phyloP scores from a whole-genome alignment of 2,329 filamentous ascomycete genomes.

The Cordyceps javanica region DNA sequence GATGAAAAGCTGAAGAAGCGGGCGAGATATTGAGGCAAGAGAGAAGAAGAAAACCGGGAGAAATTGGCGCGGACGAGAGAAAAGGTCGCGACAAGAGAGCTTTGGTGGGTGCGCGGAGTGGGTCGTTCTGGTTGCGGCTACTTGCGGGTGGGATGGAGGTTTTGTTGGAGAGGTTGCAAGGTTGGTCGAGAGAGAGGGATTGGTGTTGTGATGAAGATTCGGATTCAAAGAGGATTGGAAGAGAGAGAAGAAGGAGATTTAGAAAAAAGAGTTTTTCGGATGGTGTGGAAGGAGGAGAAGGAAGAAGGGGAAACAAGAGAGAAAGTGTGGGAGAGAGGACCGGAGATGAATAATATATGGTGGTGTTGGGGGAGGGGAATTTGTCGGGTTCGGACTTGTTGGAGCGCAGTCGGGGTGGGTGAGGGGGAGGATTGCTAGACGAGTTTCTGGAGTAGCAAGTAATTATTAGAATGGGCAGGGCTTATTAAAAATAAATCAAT shows the following conservation, averaged over 20 bases:
- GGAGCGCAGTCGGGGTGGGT: constrained; percentile 1
- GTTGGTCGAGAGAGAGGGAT: background rate
- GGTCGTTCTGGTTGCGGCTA: constrained; percentile 8
- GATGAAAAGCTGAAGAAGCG: background rate
- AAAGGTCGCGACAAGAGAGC: background rate
- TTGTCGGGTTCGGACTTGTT: background rate
- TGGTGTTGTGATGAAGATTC: background rate
- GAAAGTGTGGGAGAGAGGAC: background rate
- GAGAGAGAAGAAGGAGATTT: background rate
- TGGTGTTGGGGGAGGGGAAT: background rate
- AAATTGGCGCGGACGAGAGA: background rate
- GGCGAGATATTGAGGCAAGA: too few species aligned
- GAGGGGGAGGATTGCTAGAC: too few species aligned
- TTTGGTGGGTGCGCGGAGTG: background rate
- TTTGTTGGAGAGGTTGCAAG: too few species aligned
- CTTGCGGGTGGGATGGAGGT: background rate
- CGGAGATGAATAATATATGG: background rate
- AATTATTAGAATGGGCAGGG: background rate
- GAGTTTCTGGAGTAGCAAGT: background rate
- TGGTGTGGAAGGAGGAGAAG: background rate
- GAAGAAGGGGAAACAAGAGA: background rate
- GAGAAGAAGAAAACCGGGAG: background rate
- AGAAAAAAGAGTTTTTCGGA: too few species aligned
- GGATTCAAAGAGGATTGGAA: background rate
- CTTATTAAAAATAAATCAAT: background rate